Percentiles rank a stretch among this genome's conserved stretches.
Evolutionary conservation across 306 rosid genomes (phyloP).

Genomic region (Potentilla sterilis): DNA sequence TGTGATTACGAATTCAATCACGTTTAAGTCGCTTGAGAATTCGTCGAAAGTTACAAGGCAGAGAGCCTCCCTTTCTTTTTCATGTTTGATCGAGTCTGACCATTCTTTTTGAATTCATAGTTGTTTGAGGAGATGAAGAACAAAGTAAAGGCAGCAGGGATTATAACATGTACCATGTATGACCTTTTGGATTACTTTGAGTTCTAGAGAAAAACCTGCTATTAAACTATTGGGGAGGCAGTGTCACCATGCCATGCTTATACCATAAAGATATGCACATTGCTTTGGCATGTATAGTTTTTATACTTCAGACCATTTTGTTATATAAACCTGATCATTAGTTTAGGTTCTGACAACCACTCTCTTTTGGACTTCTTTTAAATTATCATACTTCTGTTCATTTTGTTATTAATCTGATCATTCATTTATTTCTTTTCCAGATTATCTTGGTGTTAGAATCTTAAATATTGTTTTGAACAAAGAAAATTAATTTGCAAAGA

Average conservation of each 20-base stretch:
- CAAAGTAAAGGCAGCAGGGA: not conserved
- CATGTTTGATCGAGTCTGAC: not conserved
- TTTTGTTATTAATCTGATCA: not conserved
- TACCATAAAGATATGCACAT: not conserved
- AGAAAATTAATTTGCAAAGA: not conserved
- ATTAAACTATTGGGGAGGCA: not conserved
- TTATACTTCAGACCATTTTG: not conserved
- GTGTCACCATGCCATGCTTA: not conserved
- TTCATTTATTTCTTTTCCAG: not conserved
- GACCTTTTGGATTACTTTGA: not conserved
- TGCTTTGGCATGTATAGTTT: not conserved
- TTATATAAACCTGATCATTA: not conserved
- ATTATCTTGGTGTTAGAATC: not conserved
- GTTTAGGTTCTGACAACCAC: conserved; percentile 5
- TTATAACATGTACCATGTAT: not conserved
- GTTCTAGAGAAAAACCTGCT: no score
- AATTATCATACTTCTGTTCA: no score
- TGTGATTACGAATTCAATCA: not conserved
- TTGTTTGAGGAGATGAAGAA: not conserved
- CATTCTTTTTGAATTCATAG: not conserved
- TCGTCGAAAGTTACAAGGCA: not conserved
- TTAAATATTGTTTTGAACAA: not conserved
- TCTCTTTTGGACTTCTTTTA: not conserved
- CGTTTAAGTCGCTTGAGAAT: not conserved
- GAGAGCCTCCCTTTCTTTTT: not conserved